Percentiles rank a stretch among this genome's conserved stretches.
Conservation (phyloP, 2,329 filamentous ascomycete genomes). For the Colletotrichum euphorbiae region DNA sequence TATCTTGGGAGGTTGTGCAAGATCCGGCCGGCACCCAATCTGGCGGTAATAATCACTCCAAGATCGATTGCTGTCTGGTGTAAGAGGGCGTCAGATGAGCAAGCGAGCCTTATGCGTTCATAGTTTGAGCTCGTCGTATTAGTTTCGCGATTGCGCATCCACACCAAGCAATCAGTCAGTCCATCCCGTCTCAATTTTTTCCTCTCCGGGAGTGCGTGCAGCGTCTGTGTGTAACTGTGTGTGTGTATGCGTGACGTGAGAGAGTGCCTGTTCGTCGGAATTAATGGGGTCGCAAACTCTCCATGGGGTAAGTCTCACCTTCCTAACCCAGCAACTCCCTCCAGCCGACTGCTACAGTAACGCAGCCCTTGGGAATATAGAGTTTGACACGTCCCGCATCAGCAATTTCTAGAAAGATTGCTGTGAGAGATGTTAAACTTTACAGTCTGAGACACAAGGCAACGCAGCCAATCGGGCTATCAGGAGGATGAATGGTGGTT, state of each 20-base stretch:
- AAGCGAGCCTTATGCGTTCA: no score
- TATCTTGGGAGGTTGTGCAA: background rate
- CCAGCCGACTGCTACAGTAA: background rate
- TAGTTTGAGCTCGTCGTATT: no score
- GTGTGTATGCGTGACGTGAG: background rate
- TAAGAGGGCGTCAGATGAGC: conserved; percentile 4
- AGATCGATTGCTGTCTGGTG: background rate
- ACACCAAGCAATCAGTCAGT: background rate
- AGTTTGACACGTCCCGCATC: background rate
- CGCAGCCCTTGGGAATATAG: background rate
- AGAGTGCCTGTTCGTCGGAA: conserved; percentile 5
- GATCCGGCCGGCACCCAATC: background rate
- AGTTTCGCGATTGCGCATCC: background rate
- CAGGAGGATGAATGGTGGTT: background rate
- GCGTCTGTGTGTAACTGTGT: no score
- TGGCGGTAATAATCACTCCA: background rate
- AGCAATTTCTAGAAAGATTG: background rate
- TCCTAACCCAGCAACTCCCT: background rate
- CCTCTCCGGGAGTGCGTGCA: background rate
- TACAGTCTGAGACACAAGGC: background rate
- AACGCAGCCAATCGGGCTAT: background rate
- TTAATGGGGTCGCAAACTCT: background rate
- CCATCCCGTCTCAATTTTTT: background rate
- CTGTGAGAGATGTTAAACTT: background rate
- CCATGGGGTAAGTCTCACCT: background rate